These are phyloP conservation scores for Nemania sp. DNA, from an alignment of 2,329 filamentous ascomycete species.

Conservation along the genomic window DNA sequence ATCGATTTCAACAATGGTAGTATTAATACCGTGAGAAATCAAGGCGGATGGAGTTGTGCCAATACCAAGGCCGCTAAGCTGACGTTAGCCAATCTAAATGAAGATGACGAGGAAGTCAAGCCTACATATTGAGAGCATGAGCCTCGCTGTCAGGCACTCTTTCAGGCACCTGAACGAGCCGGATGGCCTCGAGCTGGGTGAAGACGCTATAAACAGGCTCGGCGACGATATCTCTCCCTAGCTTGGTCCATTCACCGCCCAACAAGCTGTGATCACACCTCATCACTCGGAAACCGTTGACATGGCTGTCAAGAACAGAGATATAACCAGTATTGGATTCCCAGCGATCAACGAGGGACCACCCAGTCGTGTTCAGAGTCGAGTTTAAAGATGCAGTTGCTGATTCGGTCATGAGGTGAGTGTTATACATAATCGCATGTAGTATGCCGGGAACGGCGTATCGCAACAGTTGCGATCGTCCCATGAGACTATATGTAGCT, in stretches of 20 bases:
- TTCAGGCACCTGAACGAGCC: conserved; percentile 68
- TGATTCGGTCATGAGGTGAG: conserved; percentile 67
- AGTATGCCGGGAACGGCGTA: conserved; percentile 72
- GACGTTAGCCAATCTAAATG: conserved; percentile 27
- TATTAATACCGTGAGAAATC: conserved; percentile 84
- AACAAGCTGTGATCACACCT: conserved; percentile 93
- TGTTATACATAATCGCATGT: conserved; percentile 72
- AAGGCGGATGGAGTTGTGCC: conserved; percentile 88
- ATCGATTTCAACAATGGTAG: conserved; percentile 93
- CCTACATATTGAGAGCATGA: conserved; percentile 83
- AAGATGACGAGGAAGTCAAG: conserved; percentile 18
- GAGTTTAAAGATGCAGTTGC: conserved; percentile 67
- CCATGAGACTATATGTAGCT: conserved; percentile 64
- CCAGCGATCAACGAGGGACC: conserved; percentile 74
- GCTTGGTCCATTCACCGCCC: conserved; percentile 83
- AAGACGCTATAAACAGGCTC: conserved; percentile 98
- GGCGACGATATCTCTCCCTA: conserved; percentile 57
- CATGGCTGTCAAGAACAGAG: conserved; percentile 78
- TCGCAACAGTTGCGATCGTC: conserved; percentile 69
- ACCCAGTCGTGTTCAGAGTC: conserved; percentile 67
- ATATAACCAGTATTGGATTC: conserved; percentile 93
- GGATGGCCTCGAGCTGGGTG: conserved; percentile 88
- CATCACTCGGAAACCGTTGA: conserved; percentile 76
- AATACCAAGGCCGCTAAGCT: conserved; percentile 77
- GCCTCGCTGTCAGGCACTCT: conserved; percentile 64